Evolutionary conservation across 345 rosid species (phyloP), one percentile per base, ranked within the genome.

Genomic region (Murraya paniculata): DNA sequence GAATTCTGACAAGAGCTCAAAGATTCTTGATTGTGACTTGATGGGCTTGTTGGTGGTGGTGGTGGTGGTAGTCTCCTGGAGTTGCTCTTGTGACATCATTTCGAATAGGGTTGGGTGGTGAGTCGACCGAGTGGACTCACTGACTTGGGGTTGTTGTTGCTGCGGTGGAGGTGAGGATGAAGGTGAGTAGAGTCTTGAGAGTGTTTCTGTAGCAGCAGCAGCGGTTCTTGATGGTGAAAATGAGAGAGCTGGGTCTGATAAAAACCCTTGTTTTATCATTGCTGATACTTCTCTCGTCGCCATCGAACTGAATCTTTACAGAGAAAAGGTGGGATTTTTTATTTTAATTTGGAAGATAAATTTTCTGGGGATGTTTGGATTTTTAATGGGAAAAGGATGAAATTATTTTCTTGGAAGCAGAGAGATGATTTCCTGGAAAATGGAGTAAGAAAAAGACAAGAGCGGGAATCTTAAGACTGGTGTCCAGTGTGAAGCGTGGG

Each of bases 81-180:
- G 84, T 33, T 91, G 91, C 81, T 95, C 98, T 61, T 89, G 94
- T 0, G 99, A 91, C 98, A 95, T 95, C 94, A 93, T 95, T n/a
- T 95, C 93, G 81, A 88, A 91, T 74, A 95, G 97, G 50, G 97
- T 78, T 31, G 71, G 41, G 48, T 75, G 71, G 62, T 64, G 61
- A 9, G 48, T 22, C n/a, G 74, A 31, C 31, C 31, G 78, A 18
- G 71, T 55, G 11, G 79, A 57, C 65, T 78, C 82, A 25, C 68
- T 60, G 19, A 74, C 2, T 14, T 74, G 84, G 55, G 82, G 25
- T 5, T 82, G 78, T 24, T 57, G 33, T 18, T 66, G 68, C 4
- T 38, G 56, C 45, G 77, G 82, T 21, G 90, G 87, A 14, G 91
- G 88, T 7, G 94, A 79, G 5, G 87, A 71, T 65, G 89, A 58